Evolutionary conservation across 331 rosid species (phyloP).

Genomic region (Quercus lobata): DNA sequence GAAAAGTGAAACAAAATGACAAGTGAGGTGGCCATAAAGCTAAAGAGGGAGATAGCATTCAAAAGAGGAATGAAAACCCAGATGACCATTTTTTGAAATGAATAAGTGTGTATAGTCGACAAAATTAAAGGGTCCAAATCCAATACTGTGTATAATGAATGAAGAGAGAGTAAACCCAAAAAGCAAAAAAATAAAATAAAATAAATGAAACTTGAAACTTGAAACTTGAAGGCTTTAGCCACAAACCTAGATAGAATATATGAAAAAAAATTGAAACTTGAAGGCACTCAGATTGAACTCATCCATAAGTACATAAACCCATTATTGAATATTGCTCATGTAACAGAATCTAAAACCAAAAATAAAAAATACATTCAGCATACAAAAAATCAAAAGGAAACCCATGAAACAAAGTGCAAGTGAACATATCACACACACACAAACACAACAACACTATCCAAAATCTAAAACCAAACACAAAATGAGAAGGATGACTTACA

Average conservation of each 20-base stretch:
- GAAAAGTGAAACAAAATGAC: constrained; percentile 8
- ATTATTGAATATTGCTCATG: too few relatives aligned
- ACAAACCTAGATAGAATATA: constrained; percentile 18
- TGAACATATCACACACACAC: too few relatives aligned
- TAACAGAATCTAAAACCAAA: too few relatives aligned
- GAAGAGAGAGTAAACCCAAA: constrained; percentile 23
- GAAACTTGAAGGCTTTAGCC: constrained; percentile 1
- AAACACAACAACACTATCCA: too few relatives aligned
- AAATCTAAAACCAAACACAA: too few relatives aligned
- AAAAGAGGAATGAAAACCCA: constrained; percentile 12
- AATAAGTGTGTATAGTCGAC: not conserved
- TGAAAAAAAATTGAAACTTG: constrained; percentile 8
- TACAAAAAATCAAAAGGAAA: too few relatives aligned
- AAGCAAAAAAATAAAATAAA: not conserved
- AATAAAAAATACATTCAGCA: too few relatives aligned
- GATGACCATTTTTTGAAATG: constrained; percentile 17
- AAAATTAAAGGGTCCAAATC: constrained; percentile 1
- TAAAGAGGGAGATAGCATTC: not conserved
- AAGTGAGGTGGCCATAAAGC: constrained; percentile 8
- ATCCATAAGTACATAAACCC: too few relatives aligned
- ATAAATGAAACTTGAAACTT: not conserved
- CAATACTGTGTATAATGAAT: constrained; percentile 10
- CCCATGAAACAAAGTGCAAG: too few relatives aligned
- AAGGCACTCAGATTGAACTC: constrained; percentile 8
- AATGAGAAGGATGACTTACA: too few relatives aligned